phyloP scores from a whole-genome alignment of 192 early-diverging fungal species.

The Thamnidium elegans region DNA sequence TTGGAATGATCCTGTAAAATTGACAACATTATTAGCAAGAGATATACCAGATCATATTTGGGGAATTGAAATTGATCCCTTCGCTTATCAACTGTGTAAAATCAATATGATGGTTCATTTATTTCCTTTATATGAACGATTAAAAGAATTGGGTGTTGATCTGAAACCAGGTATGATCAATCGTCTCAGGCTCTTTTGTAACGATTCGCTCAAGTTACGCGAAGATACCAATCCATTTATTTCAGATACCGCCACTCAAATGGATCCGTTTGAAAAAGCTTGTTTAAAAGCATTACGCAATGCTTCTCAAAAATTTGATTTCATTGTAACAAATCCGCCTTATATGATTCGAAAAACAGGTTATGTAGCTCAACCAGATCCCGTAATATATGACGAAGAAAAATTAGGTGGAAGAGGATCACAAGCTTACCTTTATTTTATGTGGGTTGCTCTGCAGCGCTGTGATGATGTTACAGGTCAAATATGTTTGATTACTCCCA shows the following conservation, averaged over 20 bases:
- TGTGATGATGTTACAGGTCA: slow-evolving; percentile 41
- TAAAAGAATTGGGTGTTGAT: slow-evolving; percentile 8
- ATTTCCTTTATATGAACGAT: slow-evolving; percentile 44
- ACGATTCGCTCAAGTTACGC: slow-evolving; percentile 50
- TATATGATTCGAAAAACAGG: slow-evolving; percentile 61
- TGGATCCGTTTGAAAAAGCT: slow-evolving; percentile 39
- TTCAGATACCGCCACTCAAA: neutral
- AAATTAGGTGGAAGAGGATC: slow-evolving; percentile 46
- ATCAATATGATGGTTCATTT: slow-evolving; percentile 50
- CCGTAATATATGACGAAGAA: slow-evolving; percentile 45
- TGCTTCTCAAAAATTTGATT: slow-evolving; percentile 45
- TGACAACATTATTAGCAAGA: slow-evolving; percentile 33
- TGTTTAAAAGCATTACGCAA: slow-evolving; percentile 41
- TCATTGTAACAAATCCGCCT: slow-evolving; percentile 60
- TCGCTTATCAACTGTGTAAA: slow-evolving; percentile 48
- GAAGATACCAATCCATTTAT: slow-evolving; percentile 4
- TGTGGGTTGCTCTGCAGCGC: slow-evolving; percentile 55
- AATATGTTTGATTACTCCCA: slow-evolving; percentile 56
- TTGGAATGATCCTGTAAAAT: slow-evolving; percentile 38
- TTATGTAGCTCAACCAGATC: slow-evolving; percentile 49
- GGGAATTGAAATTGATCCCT: slow-evolving; percentile 58
- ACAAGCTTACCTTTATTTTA: slow-evolving; percentile 59
- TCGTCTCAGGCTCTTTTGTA: slow-evolving; percentile 48
- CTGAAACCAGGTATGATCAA: slow-evolving; percentile 22
- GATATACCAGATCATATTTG: slow-evolving; percentile 43